These are phyloP conservation scores for Kuraishia floccosa DNA, from an alignment of 805 yeast genomes.

Conservation along the genomic window DNA sequence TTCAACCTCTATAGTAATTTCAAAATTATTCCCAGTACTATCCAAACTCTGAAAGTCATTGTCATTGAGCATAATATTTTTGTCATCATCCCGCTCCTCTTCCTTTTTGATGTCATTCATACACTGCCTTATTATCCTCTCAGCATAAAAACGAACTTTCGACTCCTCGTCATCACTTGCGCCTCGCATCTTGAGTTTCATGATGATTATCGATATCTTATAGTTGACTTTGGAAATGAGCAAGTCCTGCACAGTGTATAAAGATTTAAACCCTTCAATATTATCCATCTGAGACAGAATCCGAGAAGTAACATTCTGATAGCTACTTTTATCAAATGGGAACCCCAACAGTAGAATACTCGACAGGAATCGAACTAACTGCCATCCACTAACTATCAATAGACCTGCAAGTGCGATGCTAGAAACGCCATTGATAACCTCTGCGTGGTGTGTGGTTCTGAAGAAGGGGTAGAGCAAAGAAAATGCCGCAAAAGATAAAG, in stretches of 20 bases:
- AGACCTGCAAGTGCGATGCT: conserved; percentile 13
- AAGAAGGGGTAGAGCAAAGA: conserved; percentile 18
- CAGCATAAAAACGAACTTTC: conserved; percentile 36
- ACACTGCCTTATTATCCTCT: conserved; percentile 28
- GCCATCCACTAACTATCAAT: conserved; percentile 13
- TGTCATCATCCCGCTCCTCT: too few relatives aligned
- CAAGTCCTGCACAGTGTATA: conserved; percentile 35
- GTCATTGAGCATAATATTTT: too few relatives aligned
- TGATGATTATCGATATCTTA: conserved; percentile 43
- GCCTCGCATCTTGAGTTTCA: conserved; percentile 50
- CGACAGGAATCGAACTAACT: conserved; percentile 37
- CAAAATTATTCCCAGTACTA: conserved; percentile 4
- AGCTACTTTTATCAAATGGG: conserved; percentile 32
- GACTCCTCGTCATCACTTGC: conserved; percentile 64
- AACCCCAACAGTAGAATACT: conserved; percentile 40
- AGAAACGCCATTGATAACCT: conserved; percentile 11
- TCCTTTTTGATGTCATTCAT: too few relatives aligned
- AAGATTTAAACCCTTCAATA: conserved; percentile 39
- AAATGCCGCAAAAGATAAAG: conserved; percentile 19
- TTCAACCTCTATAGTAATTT: too few relatives aligned
- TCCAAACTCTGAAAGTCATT: background rate
- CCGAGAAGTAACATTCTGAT: conserved; percentile 20
- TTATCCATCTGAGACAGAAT: conserved; percentile 33
- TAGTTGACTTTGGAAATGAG: conserved; percentile 54
- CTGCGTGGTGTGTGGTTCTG: conserved; percentile 10